Evolutionary conservation across 2,329 filamentous ascomycete genomes (phyloP).

Genomic region (Colletotrichum tanaceti): DNA sequence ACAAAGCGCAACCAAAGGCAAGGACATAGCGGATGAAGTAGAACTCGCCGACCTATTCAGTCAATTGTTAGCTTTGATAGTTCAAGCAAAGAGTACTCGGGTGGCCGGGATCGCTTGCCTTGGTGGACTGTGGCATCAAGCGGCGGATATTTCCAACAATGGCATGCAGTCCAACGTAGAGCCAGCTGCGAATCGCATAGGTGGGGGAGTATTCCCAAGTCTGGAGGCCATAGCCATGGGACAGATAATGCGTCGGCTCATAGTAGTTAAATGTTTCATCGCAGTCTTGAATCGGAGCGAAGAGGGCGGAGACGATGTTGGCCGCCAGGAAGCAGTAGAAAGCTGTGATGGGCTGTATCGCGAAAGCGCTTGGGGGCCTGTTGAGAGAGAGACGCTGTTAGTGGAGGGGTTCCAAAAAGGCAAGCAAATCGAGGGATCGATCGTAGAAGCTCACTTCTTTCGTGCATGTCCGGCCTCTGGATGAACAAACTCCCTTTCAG

Average conservation of each 20-base stretch:
- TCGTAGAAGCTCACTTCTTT: constrained; percentile 57
- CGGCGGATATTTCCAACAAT: constrained; percentile 74
- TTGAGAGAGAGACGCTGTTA: constrained; percentile 19
- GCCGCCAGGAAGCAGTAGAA: constrained; percentile 84
- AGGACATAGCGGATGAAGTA: constrained; percentile 84
- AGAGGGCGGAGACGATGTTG: constrained; percentile 80
- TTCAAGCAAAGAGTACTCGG: too few species aligned
- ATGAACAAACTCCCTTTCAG: constrained; percentile 57
- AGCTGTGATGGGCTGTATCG: constrained; percentile 77
- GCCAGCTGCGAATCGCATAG: constrained; percentile 95
- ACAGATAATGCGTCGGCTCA: constrained; percentile 95
- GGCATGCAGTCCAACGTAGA: constrained; percentile 86
- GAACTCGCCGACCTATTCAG: constrained; percentile 74
- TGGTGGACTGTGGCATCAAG: constrained; percentile 70
- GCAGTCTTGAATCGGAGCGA: constrained; percentile 94
- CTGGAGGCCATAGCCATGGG: constrained; percentile 91
- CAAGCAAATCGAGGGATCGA: constrained; percentile 4
- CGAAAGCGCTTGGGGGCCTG: constrained; percentile 66
- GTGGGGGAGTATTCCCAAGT: constrained; percentile 99
- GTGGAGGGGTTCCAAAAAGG: constrained; percentile 33
- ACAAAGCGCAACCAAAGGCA: constrained; percentile 80
- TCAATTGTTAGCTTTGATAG: not conserved
- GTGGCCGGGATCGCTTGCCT: constrained; percentile 53
- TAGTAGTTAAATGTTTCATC: constrained; percentile 99
- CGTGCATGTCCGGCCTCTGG: constrained; percentile 62